These are phyloP conservation scores for Tothia fuscella DNA, from an alignment of 2,329 filamentous ascomycete species.

Conservation along the genomic window DNA sequence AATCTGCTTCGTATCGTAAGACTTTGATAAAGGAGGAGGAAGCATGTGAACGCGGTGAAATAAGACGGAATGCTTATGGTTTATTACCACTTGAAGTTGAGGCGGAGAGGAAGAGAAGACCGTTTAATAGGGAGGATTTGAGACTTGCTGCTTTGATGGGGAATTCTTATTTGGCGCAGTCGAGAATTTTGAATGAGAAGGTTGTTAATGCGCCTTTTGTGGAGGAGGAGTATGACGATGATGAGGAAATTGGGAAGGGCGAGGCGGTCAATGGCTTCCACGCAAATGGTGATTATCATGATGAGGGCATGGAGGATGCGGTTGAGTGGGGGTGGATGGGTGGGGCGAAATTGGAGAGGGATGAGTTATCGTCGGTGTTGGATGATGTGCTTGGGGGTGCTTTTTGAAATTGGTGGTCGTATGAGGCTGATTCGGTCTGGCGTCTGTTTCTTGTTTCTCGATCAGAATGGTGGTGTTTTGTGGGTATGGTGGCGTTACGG, in stretches of 20 bases:
- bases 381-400: conserved; percentile 9
- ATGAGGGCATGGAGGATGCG: neutral
- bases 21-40: conserved; percentile 69
- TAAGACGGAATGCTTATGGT: conserved; percentile 62
- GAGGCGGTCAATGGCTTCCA: neutral
- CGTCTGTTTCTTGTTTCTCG: too few relatives aligned
- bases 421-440: too few relatives aligned
- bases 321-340: conserved; percentile 4
- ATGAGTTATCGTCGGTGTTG: conserved; percentile 2
- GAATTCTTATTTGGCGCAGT: conserved; percentile 59
- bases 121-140: conserved; percentile 67
- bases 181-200: conserved; percentile 2
- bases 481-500: too few relatives aligned
- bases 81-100: conserved; percentile 72
- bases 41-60: conserved; percentile 45
- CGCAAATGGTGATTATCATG: conserved; percentile 9
- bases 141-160: conserved; percentile 64
- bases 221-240: conserved; percentile 5
- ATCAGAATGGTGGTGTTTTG: too few relatives aligned
- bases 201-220: neutral
- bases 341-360: conserved; percentile 1
- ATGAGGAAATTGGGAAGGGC: neutral
- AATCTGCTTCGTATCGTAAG: conserved; percentile 65
- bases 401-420: too few relatives aligned
- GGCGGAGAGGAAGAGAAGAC: conserved; percentile 57